phyloP scores from a whole-genome alignment of 768 basidiomycete species.

The Trametes coccinea region DNA sequence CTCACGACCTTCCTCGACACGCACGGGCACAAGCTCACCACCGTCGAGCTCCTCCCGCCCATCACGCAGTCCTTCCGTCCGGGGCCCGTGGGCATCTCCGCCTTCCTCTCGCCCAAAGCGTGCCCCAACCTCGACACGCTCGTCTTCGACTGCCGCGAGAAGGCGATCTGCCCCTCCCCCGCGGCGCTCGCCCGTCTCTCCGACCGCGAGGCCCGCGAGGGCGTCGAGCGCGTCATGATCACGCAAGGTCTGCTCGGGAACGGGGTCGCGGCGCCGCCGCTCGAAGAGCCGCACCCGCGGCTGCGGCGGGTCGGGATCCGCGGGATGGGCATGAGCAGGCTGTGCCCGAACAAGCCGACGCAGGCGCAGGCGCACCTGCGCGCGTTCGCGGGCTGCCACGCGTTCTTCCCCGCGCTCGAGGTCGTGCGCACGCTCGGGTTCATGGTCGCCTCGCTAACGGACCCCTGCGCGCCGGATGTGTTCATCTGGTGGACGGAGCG shows the following conservation, averaged over 20 bases:
- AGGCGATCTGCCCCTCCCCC: conserved; percentile 9
- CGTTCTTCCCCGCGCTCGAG: conserved; percentile 47
- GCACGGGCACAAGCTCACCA: conserved; percentile 43
- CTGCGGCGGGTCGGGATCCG: conserved; percentile 51
- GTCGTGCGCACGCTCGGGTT: conserved; percentile 49
- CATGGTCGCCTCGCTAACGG: conserved; percentile 46
- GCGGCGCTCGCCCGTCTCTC: conserved; percentile 19
- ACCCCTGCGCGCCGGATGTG: conserved; percentile 45
- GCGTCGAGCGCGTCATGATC: conserved; percentile 1
- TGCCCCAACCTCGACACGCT: conserved; percentile 50
- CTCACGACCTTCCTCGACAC: conserved; percentile 41
- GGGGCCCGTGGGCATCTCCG: conserved; percentile 40
- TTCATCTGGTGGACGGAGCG: conserved; percentile 57
- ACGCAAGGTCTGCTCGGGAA: neutral
- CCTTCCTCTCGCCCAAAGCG: conserved; percentile 43
- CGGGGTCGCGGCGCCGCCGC: conserved; percentile 11
- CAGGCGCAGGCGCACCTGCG: conserved; percentile 42
- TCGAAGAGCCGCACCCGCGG: conserved; percentile 27
- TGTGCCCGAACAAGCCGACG: conserved; percentile 46
- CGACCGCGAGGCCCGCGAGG: conserved; percentile 5
- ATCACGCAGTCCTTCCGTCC: conserved; percentile 24
- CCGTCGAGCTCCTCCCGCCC: conserved; percentile 42
- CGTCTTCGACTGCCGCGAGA: conserved; percentile 35
- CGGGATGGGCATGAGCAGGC: conserved; percentile 41
- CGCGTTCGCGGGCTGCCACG: conserved; percentile 38